Base-by-base conservation (phyloP, 192 early-diverging fungal genomes). In the Diversispora eburnea region DNA sequence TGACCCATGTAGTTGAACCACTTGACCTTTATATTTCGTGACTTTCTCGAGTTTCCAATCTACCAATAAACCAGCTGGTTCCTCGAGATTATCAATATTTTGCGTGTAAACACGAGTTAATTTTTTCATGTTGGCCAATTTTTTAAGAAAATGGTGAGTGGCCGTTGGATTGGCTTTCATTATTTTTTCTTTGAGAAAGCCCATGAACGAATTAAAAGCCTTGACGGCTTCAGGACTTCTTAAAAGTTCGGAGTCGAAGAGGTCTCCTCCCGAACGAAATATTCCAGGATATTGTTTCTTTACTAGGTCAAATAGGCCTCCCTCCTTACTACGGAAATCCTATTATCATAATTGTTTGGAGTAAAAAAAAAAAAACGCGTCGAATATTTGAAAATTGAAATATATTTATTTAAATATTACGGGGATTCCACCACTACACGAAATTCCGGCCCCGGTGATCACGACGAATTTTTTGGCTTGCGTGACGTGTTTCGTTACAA, bases 1-100 rank as follows among this genome's bases (percentile, higher is more conserved):
- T 62, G 91, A 89, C 5, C 97, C 97, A 78, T 99, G 97, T 17
- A 99, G 86, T 82, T 95, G 95, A 12, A 99, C 92, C 0, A 96
- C 91, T 12, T 81, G 76, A 17, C 87, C 87, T 25, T 81, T 79
- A 67, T 81, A 83, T 61, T 89, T 89, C 69, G 73, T 68, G 42
- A 49, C 22, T 64, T 77, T 72, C 62, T 78, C 75, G 56, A 75
- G 73, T 51, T 76, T 74, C n/a, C 78, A 79, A 25, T 77, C 76
- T 15, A 78, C 77, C 46, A 87, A 83, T 72, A 94, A 70, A 15
- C 90, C 88, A 3, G 92, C 82, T 15, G 87, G 84, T 59, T 87
- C 86, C 76, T 99, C 96, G 12, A 99, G 82, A 74, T 92, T 90
- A 74, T 99, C 97, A 71, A 98, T 98, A 79, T 99, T 99, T 81